These are phyloP conservation scores for Litchi chinensis DNA, from an alignment of 345 rosid species.

Conservation along the genomic window DNA sequence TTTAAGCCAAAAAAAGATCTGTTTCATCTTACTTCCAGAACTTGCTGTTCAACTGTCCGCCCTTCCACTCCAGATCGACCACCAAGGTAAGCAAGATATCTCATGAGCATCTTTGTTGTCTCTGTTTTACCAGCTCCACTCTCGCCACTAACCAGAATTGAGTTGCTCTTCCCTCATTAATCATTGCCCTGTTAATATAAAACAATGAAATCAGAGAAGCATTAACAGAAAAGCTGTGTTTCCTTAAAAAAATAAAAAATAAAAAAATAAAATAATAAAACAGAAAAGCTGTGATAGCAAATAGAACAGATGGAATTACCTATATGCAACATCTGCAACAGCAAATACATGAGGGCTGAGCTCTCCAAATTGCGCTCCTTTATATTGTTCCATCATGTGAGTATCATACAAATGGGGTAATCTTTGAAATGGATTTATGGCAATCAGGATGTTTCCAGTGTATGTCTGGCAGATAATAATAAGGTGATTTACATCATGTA, in stretches of 20 bases:
- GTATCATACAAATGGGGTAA: constrained; percentile 97
- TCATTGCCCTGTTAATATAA: constrained; percentile 77
- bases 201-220: constrained; percentile 31
- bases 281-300: constrained; percentile 17
- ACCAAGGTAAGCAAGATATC: constrained; percentile 96
- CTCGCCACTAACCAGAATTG: constrained; percentile 99
- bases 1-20: constrained; percentile 17
- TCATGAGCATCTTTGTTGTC: constrained; percentile 99
- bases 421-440: constrained; percentile 98
- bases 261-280: too few species aligned
- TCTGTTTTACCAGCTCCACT: constrained; percentile 99
- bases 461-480: constrained; percentile 64
- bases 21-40: constrained; percentile 76
- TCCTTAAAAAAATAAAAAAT: too few species aligned
- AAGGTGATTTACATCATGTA: constrained; percentile 20
- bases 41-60: constrained; percentile 99
- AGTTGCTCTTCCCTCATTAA: constrained; percentile 97
- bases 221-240: constrained; percentile 12
- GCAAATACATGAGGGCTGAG: constrained; percentile 99
- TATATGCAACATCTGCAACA: constrained; percentile 97
- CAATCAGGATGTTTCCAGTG: constrained; percentile 97
- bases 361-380: constrained; percentile 98
- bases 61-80: constrained; percentile 99
- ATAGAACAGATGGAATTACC: constrained; percentile 45
- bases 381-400: constrained; percentile 99